Evolutionary conservation across 805 yeast genomes (phyloP), one percentile per base, ranked within the genome.

Genomic region (Teunomyces panamensis): DNA sequence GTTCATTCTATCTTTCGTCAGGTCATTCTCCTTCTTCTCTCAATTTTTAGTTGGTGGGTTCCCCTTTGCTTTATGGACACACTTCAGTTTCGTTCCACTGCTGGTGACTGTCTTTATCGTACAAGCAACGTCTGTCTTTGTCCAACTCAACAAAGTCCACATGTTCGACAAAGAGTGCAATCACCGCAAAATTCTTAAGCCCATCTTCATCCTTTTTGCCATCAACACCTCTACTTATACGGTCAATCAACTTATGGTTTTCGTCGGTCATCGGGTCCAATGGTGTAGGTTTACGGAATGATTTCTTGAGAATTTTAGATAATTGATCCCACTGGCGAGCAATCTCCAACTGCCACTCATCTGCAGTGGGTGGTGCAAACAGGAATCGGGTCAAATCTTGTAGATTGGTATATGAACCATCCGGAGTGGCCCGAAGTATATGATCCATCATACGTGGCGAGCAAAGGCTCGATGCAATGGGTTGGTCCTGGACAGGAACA

Each of bases 181-280:
- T 79, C 20, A 87, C 80, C 1, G 82, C 81, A 60, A 85, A 88
- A 62, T 87, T 82, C 58, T 81, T 83, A 47, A 77, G 67, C 0
- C 85, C 82, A 26, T 79, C 80, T 28, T 79, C 83, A 44, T 80
- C 83, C 58, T 80, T 77, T 39, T 80, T 75, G 6, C 96, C 96
- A 65, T 89, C 96, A 13, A 89, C 96, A 9, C 96, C 92, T 55
- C 96, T 75, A 42, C 79, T 74, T 42, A 89, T 84, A 45, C 87
- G 79, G 64, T 89, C 96, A 39, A 89, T 65, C 47, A 73, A 62
- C 54, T 79, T 80, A 32, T 73, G 71, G 48, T 79, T 80, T 36
- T 80, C 83, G 6, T 71, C 72, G 9, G 79, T 78, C 59, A 89
- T 59, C 17, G 69, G 66, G 1, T 81, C 68, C n/a, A 85, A 85